Evolutionary conservation across 2,329 filamentous ascomycete species (phyloP), one percentile per base, ranked within the genome.

Genomic region (Herpotrichia juniperi): DNA sequence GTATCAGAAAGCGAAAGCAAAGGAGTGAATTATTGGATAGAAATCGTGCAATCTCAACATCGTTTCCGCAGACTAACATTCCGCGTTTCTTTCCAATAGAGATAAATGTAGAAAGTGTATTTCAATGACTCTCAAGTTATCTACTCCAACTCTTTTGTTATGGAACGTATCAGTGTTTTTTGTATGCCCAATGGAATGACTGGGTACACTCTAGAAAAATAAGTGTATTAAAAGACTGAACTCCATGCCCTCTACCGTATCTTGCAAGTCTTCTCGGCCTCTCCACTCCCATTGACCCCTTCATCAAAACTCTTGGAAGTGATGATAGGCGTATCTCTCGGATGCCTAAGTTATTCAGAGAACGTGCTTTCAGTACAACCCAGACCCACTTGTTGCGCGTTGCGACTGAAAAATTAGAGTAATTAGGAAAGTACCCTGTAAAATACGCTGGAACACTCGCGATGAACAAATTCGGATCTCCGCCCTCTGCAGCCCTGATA

Each of bases 271-370:
- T 83, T 63, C 30, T 82, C 79, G 21, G 73, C 74, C 60, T 88
- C 87, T 35, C 81, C 74, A 80, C 1, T 83, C 59, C 85, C 83
- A 0, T 81, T 80, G 66, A 86, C 84, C 12, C 81, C 80, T 0
- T 73, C 42, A 31, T 60, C 57, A 49, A 68, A 66, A 48, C 37
- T 59, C 43, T 63, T 58, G 57, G 66, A 64, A 32, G 46, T 51
- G 58, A 90, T 87, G 5, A 81, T 65, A 0, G 87, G 87, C 1
- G 78, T 75, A 48, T 89, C 86, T 0, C 81, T 80, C 1, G 87
- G 87, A 64, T 90, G 6, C 88, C 88, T 2, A 66, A 76, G 66
- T 73, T 71, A 66, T 90, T 88, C 46, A 82, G 81, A 1, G 85
- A 79, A 59, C 87, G 84, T 0, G 81, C 81, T 68, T 87, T 86